Percentiles rank a stretch among this genome's conserved stretches.
These are phyloP conservation scores for Pythium utonaiense DNA, from an alignment of 352 stramenopile genomes.

Conservation along the genomic window DNA sequence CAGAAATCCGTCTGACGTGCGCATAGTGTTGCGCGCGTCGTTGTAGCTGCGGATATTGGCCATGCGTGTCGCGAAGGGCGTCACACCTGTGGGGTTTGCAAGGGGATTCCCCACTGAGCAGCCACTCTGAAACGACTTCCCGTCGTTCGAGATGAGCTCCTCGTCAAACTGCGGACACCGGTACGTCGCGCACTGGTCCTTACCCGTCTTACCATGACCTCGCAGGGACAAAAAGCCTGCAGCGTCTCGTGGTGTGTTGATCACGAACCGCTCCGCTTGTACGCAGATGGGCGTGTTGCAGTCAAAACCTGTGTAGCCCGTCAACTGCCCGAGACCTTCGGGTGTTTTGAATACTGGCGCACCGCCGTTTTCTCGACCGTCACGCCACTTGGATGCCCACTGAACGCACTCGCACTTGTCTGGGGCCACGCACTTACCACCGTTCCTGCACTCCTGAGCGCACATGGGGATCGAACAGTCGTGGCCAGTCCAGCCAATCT, in stretches of 20 bases:
- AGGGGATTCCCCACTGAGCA: slow-evolving; percentile 78
- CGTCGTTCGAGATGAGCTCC: slow-evolving; percentile 91
- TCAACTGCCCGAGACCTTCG: slow-evolving; percentile 88
- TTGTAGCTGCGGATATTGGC: slow-evolving; percentile 49
- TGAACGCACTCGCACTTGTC: slow-evolving; percentile 88
- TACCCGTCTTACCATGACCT: slow-evolving; percentile 49
- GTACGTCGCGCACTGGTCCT: slow-evolving; percentile 45
- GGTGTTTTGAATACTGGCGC: slow-evolving; percentile 90
- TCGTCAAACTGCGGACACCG: slow-evolving; percentile 81
- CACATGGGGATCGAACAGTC: slow-evolving; percentile 90
- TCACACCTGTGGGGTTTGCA: slow-evolving; percentile 39
- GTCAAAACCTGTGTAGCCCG: slow-evolving; percentile 95
- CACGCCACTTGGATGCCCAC: slow-evolving; percentile 89
- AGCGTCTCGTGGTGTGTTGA: slow-evolving; percentile 71
- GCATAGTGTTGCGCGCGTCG: slow-evolving; percentile 55
- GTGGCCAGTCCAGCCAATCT: slow-evolving; percentile 85
- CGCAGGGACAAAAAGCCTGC: slow-evolving; percentile 45
- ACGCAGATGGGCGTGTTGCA: slow-evolving; percentile 96
- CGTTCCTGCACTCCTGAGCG: slow-evolving; percentile 90
- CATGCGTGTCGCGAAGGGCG: slow-evolving; percentile 36
- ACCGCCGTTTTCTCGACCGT: slow-evolving; percentile 86
- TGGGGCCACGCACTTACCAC: slow-evolving; percentile 57
- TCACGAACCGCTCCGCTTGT: slow-evolving; percentile 85
- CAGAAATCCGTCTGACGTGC: slow-evolving; percentile 58
- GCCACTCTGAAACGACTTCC: slow-evolving; percentile 91